Evolutionary conservation across 495 filamentous ascomycete genomes (phyloP).

Genomic region (Aspergillus coremiiformis): DNA sequence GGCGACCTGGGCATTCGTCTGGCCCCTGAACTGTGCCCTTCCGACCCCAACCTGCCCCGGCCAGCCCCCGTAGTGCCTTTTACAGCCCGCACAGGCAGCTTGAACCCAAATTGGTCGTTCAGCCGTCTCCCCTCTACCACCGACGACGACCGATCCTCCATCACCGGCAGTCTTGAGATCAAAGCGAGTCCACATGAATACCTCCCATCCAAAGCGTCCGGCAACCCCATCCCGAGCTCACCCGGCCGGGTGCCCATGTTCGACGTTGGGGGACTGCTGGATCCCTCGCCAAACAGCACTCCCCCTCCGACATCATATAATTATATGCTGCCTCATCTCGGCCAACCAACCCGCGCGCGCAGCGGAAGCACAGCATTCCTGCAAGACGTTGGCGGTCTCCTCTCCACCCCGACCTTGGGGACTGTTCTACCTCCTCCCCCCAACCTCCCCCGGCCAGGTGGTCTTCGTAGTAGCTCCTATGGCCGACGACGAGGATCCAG

Average conservation of each 20-base stretch:
- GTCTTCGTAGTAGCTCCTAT: slow-evolving; percentile 7
- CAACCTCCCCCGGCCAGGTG: slow-evolving; percentile 7
- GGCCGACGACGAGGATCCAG: slow-evolving; percentile 8
- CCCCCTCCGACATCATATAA: slow-evolving; percentile 2
- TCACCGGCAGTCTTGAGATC: slow-evolving; percentile 26
- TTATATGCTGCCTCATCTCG: neutral
- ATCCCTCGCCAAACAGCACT: slow-evolving; percentile 17
- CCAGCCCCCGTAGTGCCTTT: slow-evolving; percentile 35
- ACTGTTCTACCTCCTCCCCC: slow-evolving; percentile 14
- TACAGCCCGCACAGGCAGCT: slow-evolving; percentile 19
- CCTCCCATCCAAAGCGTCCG: slow-evolving; percentile 19
- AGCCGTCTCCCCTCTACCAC: slow-evolving; percentile 7
- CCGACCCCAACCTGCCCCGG: slow-evolving; percentile 24
- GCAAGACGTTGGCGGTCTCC: slow-evolving; percentile 52
- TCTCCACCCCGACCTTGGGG: slow-evolving; percentile 25
- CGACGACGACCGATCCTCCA: slow-evolving; percentile 25
- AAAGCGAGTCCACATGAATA: slow-evolving; percentile 35
- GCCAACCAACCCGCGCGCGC: slow-evolving; percentile 14
- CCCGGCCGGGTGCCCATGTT: slow-evolving; percentile 54
- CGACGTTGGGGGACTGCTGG: slow-evolving; percentile 61
- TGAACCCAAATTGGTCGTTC: slow-evolving; percentile 32
- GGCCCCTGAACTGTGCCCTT: slow-evolving; percentile 49
- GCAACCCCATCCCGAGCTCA: slow-evolving; percentile 2
- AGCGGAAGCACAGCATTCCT: slow-evolving; percentile 47
- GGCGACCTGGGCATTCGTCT: slow-evolving; percentile 62